A percentile compares a stretch with the other conserved stretches of the same genome.
These are phyloP conservation scores for Cystofilobasidium macerans DNA, from an alignment of 768 basidiomycete species.

Conservation along the genomic window DNA sequence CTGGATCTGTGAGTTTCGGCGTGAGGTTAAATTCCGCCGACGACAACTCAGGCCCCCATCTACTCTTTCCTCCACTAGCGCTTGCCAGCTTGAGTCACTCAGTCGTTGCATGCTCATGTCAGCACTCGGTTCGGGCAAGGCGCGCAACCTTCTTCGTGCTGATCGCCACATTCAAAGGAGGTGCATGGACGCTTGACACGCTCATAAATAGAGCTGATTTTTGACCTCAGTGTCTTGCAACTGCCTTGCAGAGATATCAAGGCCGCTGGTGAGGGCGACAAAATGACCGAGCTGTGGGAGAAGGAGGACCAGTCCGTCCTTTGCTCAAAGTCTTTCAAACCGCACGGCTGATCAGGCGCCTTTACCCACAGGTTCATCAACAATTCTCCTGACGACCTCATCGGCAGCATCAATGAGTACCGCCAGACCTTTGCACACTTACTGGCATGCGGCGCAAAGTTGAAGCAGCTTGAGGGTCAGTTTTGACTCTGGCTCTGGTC, in stretches of 20 bases:
- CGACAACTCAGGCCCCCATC: not conserved
- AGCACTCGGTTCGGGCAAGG: constrained; percentile 29
- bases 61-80: not conserved
- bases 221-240: not conserved
- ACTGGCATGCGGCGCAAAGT: too few species aligned
- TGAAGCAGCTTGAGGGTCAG: too few species aligned
- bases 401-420: not conserved
- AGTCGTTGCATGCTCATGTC: constrained; percentile 34
- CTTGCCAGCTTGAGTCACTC: constrained; percentile 32
- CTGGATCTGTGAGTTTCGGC: constrained; percentile 18
- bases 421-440: not conserved
- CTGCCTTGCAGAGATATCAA: not conserved
- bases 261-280: constrained; percentile 28
- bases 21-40: constrained; percentile 28
- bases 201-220: not conserved
- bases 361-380: not conserved
- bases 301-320: constrained; percentile 27
- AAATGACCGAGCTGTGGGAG: constrained; percentile 30
- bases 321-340: too few species aligned
- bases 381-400: not conserved
- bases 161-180: constrained; percentile 37
- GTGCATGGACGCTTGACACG: constrained; percentile 26
- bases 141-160: constrained; percentile 34
- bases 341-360: too few species aligned
- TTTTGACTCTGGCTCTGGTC: too few species aligned